Conservation (phyloP, 176 grass and related monocot genomes). For the Lolium perenne region DNA sequence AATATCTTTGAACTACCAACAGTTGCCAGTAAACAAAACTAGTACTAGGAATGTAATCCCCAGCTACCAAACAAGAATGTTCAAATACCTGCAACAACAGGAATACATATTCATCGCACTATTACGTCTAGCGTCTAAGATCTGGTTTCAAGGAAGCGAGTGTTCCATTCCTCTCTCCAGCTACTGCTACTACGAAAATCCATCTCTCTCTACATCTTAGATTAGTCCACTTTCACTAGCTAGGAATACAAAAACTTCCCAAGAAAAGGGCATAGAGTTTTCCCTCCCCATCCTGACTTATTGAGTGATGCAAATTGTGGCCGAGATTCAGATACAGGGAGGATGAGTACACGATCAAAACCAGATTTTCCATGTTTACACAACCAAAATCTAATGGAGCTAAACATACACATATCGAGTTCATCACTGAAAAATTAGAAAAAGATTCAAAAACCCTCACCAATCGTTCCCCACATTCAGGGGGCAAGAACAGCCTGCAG, state of each 20-base stretch:
- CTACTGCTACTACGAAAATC: slow-evolving; percentile 26
- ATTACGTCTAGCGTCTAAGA: slow-evolving; percentile 11
- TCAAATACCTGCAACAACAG: slow-evolving; percentile 32
- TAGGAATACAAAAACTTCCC: slow-evolving; percentile 18
- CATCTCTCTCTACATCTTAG: slow-evolving; percentile 13
- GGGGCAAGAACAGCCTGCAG: slow-evolving; percentile 47
- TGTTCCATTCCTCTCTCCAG: slow-evolving; percentile 24
- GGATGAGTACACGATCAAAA: slow-evolving; percentile 11
- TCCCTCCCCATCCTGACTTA: neutral
- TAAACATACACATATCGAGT: neutral
- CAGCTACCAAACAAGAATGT: neutral
- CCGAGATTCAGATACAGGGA: slow-evolving; percentile 66
- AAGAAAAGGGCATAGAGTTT: slow-evolving; percentile 15
- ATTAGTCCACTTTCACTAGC: neutral
- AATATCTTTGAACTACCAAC: neutral
- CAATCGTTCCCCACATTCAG: slow-evolving; percentile 28
- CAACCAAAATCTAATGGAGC: neutral
- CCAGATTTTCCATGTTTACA: neutral
- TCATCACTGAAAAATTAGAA: neutral
- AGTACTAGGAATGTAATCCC: neutral
- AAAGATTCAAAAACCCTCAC: slow-evolving; percentile 28
- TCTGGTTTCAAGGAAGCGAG: neutral
- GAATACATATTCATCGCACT: slow-evolving; percentile 36
- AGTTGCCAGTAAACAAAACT: neutral
- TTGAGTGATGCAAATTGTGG: slow-evolving; percentile 51